phyloP scores from a whole-genome alignment of 768 basidiomycete species.

The Leccinum fibrillosum region DNA sequence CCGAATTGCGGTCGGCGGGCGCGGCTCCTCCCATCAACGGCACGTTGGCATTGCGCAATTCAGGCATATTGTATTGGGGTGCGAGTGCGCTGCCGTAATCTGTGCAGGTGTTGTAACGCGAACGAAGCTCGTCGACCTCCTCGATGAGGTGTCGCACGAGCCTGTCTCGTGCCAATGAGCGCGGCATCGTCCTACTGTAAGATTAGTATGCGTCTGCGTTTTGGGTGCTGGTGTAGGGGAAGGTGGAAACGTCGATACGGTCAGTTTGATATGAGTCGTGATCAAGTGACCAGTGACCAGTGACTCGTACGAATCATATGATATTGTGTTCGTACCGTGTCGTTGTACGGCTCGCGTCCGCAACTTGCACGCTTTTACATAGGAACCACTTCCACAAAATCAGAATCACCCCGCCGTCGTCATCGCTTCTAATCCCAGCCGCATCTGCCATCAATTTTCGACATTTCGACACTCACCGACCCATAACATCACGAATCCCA shows the following conservation, averaged over 20 bases:
- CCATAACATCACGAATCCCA: constrained; percentile 50
- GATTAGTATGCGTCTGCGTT: background rate
- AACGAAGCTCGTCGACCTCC: background rate
- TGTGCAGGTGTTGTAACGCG: background rate
- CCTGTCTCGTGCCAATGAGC: background rate
- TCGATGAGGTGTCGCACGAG: background rate
- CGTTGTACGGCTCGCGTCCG: background rate
- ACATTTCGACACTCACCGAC: background rate
- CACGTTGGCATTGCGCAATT: background rate
- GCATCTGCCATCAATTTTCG: too few relatives aligned
- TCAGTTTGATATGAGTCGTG: too few relatives aligned
- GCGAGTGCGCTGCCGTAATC: background rate
- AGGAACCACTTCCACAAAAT: background rate
- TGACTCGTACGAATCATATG: too few relatives aligned
- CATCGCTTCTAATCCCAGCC: background rate
- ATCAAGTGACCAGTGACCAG: too few relatives aligned
- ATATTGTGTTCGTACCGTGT: too few relatives aligned
- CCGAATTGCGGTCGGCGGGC: background rate
- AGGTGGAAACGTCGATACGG: too few relatives aligned
- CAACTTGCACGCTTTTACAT: background rate
- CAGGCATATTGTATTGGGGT: background rate
- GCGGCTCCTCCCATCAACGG: background rate
- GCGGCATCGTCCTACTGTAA: background rate
- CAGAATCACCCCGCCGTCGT: background rate
- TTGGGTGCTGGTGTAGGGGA: too few relatives aligned